phyloP scores from a whole-genome alignment of 805 yeast species.

The Wickerhamiella parazyma region DNA sequence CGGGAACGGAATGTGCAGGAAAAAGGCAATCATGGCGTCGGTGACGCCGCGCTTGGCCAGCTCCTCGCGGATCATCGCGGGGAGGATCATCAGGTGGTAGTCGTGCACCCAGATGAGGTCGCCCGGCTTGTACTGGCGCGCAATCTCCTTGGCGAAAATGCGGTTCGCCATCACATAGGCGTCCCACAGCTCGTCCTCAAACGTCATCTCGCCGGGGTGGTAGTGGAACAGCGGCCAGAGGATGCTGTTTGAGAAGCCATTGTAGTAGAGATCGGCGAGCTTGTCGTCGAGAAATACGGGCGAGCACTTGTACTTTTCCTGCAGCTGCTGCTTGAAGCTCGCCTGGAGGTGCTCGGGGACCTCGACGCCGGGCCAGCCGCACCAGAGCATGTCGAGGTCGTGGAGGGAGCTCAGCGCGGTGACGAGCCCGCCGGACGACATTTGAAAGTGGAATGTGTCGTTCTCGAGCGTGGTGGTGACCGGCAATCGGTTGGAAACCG shows the following conservation, averaged over 20 bases:
- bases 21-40: conserved; percentile 70
- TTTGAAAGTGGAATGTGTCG: conserved; percentile 55
- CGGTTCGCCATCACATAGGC: conserved; percentile 91
- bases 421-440: conserved; percentile 97
- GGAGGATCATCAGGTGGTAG: conserved; percentile 90
- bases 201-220: conserved; percentile 98
- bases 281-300: conserved; percentile 83
- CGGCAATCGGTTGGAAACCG: conserved; percentile 89
- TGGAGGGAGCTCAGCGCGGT: conserved; percentile 89
- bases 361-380: conserved; percentile 92
- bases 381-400: conserved; percentile 69
- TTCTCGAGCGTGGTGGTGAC: conserved; percentile 55
- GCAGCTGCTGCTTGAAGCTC: conserved; percentile 54
- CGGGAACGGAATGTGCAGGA: conserved; percentile 96
- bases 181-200: conserved; percentile 94
- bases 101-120: conserved; percentile 98
- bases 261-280: conserved; percentile 89
- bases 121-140: conserved; percentile 56
- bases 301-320: conserved; percentile 68
- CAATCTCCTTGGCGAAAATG: conserved; percentile 63
- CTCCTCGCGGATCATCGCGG: conserved; percentile 65
- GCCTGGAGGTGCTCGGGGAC: conserved; percentile 64
- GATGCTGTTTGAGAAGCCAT: conserved; percentile 88
- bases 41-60: conserved; percentile 28
- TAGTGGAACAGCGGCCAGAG: conserved; percentile 97